phyloP scores from a whole-genome alignment of 768 basidiomycete species.

The Lyophyllum decastes region DNA sequence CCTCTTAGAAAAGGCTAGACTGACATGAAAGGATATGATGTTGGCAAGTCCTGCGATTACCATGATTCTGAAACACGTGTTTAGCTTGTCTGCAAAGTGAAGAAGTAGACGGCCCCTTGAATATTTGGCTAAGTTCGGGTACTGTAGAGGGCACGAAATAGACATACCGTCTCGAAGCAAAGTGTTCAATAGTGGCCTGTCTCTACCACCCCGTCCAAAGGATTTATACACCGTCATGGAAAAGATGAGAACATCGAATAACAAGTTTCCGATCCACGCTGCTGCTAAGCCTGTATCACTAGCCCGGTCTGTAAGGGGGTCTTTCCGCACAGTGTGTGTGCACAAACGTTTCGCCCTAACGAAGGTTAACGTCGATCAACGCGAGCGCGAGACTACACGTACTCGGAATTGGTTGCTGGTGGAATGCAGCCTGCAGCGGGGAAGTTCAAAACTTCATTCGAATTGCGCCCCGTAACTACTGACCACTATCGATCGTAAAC shows the following conservation, averaged over 20 bases:
- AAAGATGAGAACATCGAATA: slow-evolving; percentile 43
- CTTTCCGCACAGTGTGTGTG: background rate
- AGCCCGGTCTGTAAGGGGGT: background rate
- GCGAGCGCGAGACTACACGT: too few species aligned
- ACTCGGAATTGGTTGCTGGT: slow-evolving; percentile 4
- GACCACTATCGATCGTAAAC: background rate
- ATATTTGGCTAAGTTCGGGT: background rate
- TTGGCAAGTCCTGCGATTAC: slow-evolving; percentile 17
- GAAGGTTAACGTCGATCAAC: background rate
- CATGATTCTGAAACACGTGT: slow-evolving; percentile 20
- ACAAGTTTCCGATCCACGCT: slow-evolving; percentile 41
- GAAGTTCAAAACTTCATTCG: background rate
- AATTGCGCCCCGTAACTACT: background rate
- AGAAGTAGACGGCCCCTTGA: slow-evolving; percentile 41
- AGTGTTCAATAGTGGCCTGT: slow-evolving; percentile 27
- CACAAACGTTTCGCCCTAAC: slow-evolving; percentile 21
- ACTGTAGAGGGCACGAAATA: background rate
- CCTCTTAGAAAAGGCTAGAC: background rate
- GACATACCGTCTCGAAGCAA: slow-evolving; percentile 43
- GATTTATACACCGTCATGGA: slow-evolving; percentile 40
- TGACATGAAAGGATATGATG: slow-evolving; percentile 24
- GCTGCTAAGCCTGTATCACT: slow-evolving; percentile 28
- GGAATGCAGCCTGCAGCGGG: background rate
- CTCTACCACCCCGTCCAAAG: slow-evolving; percentile 20
- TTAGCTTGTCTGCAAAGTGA: background rate